Conservation (phyloP, 2,329 filamentous ascomycete genomes). For the Calonectria honghensis region DNA sequence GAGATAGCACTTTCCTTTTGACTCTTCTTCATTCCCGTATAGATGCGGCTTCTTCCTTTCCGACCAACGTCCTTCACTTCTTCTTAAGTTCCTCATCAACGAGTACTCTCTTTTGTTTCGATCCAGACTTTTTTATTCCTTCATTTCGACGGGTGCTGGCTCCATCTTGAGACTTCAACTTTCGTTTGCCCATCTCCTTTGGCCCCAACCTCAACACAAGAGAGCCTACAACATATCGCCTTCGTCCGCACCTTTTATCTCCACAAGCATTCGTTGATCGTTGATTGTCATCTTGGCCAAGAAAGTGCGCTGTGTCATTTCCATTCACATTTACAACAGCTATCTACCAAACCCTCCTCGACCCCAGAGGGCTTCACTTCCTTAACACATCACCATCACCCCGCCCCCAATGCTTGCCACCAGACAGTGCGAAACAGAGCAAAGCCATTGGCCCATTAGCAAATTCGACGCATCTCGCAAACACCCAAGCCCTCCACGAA, state of each 20-base stretch:
- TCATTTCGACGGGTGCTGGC: conserved; percentile 21
- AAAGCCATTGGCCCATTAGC: conserved; percentile 73
- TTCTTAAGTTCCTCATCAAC: conserved; percentile 32
- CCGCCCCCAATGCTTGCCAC: conserved; percentile 69
- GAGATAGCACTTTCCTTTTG: conserved; percentile 34
- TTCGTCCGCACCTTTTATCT: conserved; percentile 43
- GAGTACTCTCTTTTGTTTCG: conserved; percentile 27
- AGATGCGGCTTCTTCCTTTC: conserved; percentile 33
- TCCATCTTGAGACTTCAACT: conserved; percentile 28
- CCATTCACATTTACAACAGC: conserved; percentile 42
- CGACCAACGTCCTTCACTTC: conserved; percentile 35
- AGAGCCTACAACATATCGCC: not conserved
- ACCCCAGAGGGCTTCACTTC: conserved; percentile 41
- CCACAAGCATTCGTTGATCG: conserved; percentile 31
- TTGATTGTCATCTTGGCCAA: conserved; percentile 39
- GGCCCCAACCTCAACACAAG: not conserved
- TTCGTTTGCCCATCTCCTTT: conserved; percentile 13
- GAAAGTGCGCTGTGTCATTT: conserved; percentile 49
- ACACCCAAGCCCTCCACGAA: conserved; percentile 68
- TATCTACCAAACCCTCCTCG: conserved; percentile 37
- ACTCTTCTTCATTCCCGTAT: conserved; percentile 25
- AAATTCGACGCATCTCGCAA: conserved; percentile 71
- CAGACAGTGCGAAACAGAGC: conserved; percentile 72
- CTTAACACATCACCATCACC: conserved; percentile 58
- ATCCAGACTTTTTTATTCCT: conserved; percentile 16